Percentiles rank a stretch among this genome's conserved stretches.
phyloP scores from a whole-genome alignment of 345 rosid genomes.

The Crucihimalaya himalaica region DNA sequence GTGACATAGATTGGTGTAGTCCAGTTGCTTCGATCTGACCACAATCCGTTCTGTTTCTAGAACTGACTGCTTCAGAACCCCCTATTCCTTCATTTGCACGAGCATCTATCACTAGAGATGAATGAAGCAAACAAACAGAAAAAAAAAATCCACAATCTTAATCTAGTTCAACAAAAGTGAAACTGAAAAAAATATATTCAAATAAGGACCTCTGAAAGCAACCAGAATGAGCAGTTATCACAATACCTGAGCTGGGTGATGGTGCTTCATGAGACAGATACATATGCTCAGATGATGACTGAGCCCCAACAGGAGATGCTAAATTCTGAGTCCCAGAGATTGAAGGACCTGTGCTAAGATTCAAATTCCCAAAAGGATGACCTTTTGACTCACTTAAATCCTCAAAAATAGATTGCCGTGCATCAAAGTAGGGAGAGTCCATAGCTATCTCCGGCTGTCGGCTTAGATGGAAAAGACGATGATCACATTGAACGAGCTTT shows the following conservation, averaged over 20 bases:
- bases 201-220: not conserved
- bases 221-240: not conserved
- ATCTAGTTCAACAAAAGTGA: not conserved
- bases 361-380: conserved; percentile 48
- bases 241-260: conserved; percentile 87
- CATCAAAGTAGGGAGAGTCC: conserved; percentile 85
- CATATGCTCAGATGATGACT: conserved; percentile 67
- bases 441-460: conserved; percentile 68
- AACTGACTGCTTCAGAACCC: conserved; percentile 58
- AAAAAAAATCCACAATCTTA: not conserved
- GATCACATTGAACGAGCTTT: conserved; percentile 94
- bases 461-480: conserved; percentile 82
- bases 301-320: conserved; percentile 67
- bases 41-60: conserved; percentile 49
- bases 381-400: conserved; percentile 64
- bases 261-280: conserved; percentile 75
- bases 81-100: conserved; percentile 60
- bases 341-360: conserved; percentile 45
- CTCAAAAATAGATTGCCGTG: conserved; percentile 62
- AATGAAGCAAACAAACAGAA: conserved; percentile 11
- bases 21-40: conserved; percentile 77
- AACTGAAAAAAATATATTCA: not conserved
- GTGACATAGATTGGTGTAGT: conserved; percentile 79
- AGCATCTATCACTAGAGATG: conserved; percentile 57
- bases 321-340: conserved; percentile 59